These are phyloP conservation scores for Cronartium quercuum DNA, from an alignment of 1,284 basidiomycete species.

Conservation along the genomic window DNA sequence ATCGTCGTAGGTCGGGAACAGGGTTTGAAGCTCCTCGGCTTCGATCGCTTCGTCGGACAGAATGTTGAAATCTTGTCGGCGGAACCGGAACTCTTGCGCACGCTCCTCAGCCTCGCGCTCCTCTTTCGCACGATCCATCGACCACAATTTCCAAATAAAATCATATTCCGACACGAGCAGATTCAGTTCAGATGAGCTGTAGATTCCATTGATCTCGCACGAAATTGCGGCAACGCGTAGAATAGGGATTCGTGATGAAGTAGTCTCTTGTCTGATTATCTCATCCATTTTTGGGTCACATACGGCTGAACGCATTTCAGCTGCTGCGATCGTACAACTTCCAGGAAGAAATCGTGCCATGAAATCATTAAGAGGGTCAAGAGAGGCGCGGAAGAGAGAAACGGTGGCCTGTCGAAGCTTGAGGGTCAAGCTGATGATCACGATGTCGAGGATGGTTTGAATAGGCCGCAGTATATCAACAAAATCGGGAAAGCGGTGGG, in stretches of 20 bases:
- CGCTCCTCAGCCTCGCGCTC: constrained; percentile 62
- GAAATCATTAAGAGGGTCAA: neutral
- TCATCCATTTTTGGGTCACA: neutral
- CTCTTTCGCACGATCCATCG: constrained; percentile 67
- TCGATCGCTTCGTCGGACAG: constrained; percentile 60
- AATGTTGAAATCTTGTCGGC: constrained; percentile 58
- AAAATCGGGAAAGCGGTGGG: constrained; percentile 17
- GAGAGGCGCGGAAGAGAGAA: neutral
- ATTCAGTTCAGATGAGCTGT: constrained; percentile 52
- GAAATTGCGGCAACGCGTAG: constrained; percentile 57
- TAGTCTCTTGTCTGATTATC: constrained; percentile 6
- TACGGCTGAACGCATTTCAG: constrained; percentile 1
- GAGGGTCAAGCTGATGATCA: constrained; percentile 17
- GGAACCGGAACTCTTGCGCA: constrained; percentile 72
- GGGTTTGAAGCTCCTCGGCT: constrained; percentile 44
- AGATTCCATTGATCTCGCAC: constrained; percentile 50
- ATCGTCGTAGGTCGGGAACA: constrained; percentile 50
- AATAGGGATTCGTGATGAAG: constrained; percentile 49
- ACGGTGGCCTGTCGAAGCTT: constrained; percentile 4
- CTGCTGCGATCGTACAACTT: constrained; percentile 16
- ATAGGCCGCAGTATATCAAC: constrained; percentile 28
- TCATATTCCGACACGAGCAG: constrained; percentile 55
- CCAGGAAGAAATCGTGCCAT: neutral
- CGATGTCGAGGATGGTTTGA: constrained; percentile 17
- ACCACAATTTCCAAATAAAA: constrained; percentile 71